Conservation (phyloP, 352 stramenopile species). For the Phytophthora cactorum region DNA sequence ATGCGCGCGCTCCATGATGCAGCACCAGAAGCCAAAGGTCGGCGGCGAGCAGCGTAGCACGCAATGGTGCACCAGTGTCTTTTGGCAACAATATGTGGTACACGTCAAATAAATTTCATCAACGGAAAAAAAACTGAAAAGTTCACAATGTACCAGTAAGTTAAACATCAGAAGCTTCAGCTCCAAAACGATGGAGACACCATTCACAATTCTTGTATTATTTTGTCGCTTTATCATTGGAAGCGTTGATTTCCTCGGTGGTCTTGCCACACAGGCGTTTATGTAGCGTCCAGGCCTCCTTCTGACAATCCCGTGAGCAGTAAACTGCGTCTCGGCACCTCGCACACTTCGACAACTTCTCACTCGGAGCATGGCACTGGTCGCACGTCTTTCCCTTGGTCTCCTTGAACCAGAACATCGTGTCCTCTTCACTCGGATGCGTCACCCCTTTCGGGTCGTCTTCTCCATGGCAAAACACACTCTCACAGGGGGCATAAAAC, state of each 20-base stretch:
- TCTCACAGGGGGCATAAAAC: slow-evolving; percentile 59
- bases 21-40: slow-evolving; percentile 19
- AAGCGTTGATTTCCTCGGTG: slow-evolving; percentile 44
- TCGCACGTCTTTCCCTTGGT: slow-evolving; percentile 73
- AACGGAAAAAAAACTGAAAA: too few relatives aligned
- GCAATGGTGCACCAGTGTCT: slow-evolving; percentile 5
- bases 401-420: slow-evolving; percentile 66
- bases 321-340: slow-evolving; percentile 75
- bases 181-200: too few relatives aligned
- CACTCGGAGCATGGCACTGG: slow-evolving; percentile 55
- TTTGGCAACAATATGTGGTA: slow-evolving; percentile 3
- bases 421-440: slow-evolving; percentile 61
- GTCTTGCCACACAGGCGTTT: slow-evolving; percentile 77
- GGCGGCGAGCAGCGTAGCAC: background rate
- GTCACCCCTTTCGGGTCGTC: slow-evolving; percentile 49
- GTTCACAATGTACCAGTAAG: too few relatives aligned
- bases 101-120: slow-evolving; percentile 4
- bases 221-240: slow-evolving; percentile 5
- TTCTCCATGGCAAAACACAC: slow-evolving; percentile 46
- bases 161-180: too few relatives aligned
- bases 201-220: background rate
- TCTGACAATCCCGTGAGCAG: slow-evolving; percentile 86
- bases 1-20: slow-evolving; percentile 55
- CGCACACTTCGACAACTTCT: slow-evolving; percentile 68
- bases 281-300: slow-evolving; percentile 77